Evolutionary conservation across 768 basidiomycete species (phyloP), one percentile per base, ranked within the genome.

Genomic region (Hygrophorus pudorinus): DNA sequence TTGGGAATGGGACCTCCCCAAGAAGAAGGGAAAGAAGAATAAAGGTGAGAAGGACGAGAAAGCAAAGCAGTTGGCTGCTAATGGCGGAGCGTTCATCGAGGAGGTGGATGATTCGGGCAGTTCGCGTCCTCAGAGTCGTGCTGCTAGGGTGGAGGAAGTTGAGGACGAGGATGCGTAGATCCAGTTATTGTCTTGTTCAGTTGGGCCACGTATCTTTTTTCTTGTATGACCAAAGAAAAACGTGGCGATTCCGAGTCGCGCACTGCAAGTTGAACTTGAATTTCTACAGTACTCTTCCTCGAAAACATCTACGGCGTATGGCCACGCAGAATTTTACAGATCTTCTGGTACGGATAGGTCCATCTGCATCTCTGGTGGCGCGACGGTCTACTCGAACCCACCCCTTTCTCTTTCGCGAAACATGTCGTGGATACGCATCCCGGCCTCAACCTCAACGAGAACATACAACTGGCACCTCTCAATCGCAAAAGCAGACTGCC

Each of bases 1-100:
- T 14, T 99, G 90, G 87, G 94, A 90, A 54, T 99, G 93, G 91
- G 93, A 98, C 57, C 49, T 89, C 38, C 82, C 82, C 66, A 84
- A 81, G 67, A 77, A 69, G 65, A 78, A 76, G 56, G 64, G 62
- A 12, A 75, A 78, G 46, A 77, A 78, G 56, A 67, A 63, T 48
- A 70, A 72, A 51, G 41, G 17, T 11, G 36, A 52, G 38, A 66
- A 65, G 3, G 51, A 52, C 4, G 70, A 66, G 52, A 61, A 61
- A 38, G 33, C 41, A 13, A 27, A 67, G 10, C 73, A 68, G 58
- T 64, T 55, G 20, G 34, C 29, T 56, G 67, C 60, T 58, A 66
- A 66, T 20, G 65, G 56, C 17, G 65, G 66, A 12, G 68, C 71
- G 3, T 66, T 57, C 45, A 67, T 70, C 41, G 73, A 72, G 41